phyloP scores from a whole-genome alignment of 495 filamentous ascomycete species.

The Tuber magnatum region DNA sequence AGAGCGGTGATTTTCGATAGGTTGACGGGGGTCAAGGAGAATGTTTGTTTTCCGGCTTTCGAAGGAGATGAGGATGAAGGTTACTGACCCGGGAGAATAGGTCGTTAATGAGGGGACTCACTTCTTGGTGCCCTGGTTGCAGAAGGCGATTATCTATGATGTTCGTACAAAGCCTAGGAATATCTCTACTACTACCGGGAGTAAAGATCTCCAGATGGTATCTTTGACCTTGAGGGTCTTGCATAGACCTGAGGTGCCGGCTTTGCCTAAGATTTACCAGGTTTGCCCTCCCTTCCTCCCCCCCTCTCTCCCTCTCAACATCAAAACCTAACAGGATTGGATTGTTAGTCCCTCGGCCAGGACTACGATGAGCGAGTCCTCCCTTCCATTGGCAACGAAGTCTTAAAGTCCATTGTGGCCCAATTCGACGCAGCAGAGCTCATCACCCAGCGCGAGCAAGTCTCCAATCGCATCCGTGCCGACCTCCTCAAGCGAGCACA shows the following conservation, averaged over 20 bases:
- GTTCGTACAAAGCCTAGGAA: conserved; percentile 95
- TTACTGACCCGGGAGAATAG: conserved; percentile 16
- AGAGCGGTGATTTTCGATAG: conserved; percentile 98
- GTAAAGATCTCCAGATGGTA: conserved; percentile 99
- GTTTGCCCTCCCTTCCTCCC: conserved; percentile 47
- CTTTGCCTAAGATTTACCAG: conserved; percentile 96
- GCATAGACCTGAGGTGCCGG: conserved; percentile 87
- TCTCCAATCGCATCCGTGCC: conserved; percentile 86
- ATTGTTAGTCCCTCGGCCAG: conserved; percentile 62
- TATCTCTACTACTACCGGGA: conserved; percentile 95
- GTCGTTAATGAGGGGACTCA: conserved; percentile 96
- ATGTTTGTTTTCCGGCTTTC: conserved; percentile 36
- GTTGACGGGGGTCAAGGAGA: conserved; percentile 82
- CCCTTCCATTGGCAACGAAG: conserved; percentile 99
- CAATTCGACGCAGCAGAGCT: conserved; percentile 99
- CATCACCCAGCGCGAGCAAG: conserved; percentile 93
- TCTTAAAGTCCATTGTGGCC: conserved; percentile 97
- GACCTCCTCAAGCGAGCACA: conserved; percentile 92
- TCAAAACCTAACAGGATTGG: conserved; percentile 4
- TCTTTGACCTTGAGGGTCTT: conserved; percentile 93
- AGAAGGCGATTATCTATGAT: conserved; percentile 91
- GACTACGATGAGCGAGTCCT: conserved; percentile 99
- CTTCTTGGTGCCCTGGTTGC: conserved; percentile 92
- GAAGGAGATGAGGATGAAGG: not conserved
- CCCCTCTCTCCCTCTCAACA: not conserved